phyloP scores from a whole-genome alignment of 2,329 filamentous ascomycete genomes.

The Lomentospora prolificans region DNA sequence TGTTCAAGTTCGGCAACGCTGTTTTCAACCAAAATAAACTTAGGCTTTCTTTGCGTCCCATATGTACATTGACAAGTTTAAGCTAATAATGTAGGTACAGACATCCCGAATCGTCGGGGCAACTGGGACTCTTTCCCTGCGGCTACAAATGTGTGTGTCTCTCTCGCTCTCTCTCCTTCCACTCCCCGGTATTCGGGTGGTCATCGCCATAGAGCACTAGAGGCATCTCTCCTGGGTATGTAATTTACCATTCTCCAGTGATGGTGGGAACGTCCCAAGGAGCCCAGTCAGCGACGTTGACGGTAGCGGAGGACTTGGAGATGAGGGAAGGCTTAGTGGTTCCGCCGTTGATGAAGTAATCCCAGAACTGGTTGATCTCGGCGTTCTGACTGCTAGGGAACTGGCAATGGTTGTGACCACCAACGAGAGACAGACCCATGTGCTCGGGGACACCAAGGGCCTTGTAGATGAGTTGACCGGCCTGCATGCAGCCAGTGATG shows the following conservation, averaged over 20 bases:
- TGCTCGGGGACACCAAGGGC: slow-evolving; percentile 40
- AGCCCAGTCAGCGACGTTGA: slow-evolving; percentile 7
- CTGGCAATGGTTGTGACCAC: slow-evolving; percentile 43
- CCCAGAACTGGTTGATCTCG: slow-evolving; percentile 44
- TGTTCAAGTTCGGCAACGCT: neutral
- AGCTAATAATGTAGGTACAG: slow-evolving; percentile 5
- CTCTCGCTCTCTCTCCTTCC: neutral
- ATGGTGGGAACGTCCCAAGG: slow-evolving; percentile 8
- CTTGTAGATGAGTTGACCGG: slow-evolving; percentile 42
- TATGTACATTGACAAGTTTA: slow-evolving; percentile 6
- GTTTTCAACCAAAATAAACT: neutral
- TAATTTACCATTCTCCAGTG: slow-evolving; percentile 5
- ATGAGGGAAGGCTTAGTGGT: slow-evolving; percentile 17
- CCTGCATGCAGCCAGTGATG: slow-evolving; percentile 49
- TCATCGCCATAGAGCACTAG: neutral
- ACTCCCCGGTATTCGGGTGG: neutral
- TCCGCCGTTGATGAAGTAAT: slow-evolving; percentile 37
- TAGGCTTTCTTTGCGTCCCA: slow-evolving; percentile 3
- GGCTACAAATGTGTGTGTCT: neutral
- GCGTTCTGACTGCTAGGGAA: slow-evolving; percentile 42
- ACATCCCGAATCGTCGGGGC: neutral
- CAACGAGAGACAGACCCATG: slow-evolving; percentile 48
- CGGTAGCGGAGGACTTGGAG: slow-evolving; percentile 5
- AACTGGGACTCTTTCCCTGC: neutral
- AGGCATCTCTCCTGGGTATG: too few relatives aligned